Conservation (phyloP, 345 rosid genomes). For the Citrus inodora region DNA sequence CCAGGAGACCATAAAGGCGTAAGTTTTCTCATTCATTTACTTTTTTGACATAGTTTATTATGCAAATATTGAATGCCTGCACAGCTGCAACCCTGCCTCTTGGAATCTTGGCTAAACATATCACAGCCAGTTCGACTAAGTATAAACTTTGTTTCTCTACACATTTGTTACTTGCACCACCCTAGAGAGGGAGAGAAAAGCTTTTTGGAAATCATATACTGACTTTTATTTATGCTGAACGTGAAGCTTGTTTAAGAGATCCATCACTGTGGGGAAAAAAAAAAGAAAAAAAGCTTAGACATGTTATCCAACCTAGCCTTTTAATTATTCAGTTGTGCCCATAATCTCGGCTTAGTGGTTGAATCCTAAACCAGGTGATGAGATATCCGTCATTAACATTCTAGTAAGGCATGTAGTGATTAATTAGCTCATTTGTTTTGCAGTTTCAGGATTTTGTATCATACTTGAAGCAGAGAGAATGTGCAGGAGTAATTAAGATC, state of each 20-base stretch:
- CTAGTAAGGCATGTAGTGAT: neutral
- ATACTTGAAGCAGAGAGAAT: slow-evolving; percentile 90
- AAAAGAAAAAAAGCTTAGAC: neutral
- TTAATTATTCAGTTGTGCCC: neutral
- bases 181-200: too few species aligned
- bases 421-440: slow-evolving; percentile 6
- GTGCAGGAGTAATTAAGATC: slow-evolving; percentile 96
- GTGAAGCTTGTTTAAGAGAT: neutral
- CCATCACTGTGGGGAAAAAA: neutral
- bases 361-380: neutral
- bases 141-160: neutral
- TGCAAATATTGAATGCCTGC: neutral
- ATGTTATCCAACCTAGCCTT: neutral
- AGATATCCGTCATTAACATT: neutral
- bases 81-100: neutral
- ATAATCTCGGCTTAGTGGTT: neutral
- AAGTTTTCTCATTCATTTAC: slow-evolving; percentile 28
- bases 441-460: slow-evolving; percentile 93
- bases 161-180: neutral
- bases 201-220: neutral
- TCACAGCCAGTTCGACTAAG: too few species aligned
- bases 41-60: neutral
- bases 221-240: neutral
- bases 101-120: neutral
- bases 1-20: slow-evolving; percentile 75